These are phyloP conservation scores for Coccinonectria pachysandricola DNA, from an alignment of 2,329 filamentous ascomycete genomes.

Conservation along the genomic window DNA sequence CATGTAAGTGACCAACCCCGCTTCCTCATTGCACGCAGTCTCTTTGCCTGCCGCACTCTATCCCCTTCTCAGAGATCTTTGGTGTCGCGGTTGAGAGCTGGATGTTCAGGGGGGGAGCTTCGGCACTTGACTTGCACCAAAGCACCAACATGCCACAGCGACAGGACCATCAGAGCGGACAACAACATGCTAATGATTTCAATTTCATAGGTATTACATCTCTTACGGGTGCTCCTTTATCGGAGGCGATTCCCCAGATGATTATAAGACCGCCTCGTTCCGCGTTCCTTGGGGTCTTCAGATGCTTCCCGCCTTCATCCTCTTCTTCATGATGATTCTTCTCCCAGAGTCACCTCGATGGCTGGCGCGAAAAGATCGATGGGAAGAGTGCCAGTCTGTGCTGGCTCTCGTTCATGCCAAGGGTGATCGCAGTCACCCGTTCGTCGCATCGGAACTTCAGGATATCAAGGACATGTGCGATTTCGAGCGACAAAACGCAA, in stretches of 20 bases:
- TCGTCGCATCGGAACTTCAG: constrained; percentile 56
- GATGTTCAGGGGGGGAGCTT: too few species aligned
- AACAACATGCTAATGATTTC: too few species aligned
- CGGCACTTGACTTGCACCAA: too few species aligned
- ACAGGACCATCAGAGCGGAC: too few species aligned
- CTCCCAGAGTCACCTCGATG: constrained; percentile 54
- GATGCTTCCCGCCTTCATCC: constrained; percentile 49
- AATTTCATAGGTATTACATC: constrained; percentile 66
- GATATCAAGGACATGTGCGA: constrained; percentile 67
- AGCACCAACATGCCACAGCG: too few species aligned
- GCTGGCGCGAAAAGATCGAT: constrained; percentile 52
- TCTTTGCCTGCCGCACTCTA: too few species aligned
- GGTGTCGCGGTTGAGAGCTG: too few species aligned
- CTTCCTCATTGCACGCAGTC: too few species aligned
- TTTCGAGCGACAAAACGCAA: constrained; percentile 58
- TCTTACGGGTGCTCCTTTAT: constrained; percentile 55
- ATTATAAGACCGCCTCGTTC: constrained; percentile 44
- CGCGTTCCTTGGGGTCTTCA: constrained; percentile 56
- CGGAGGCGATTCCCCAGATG: constrained; percentile 18
- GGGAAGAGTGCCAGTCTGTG: constrained; percentile 45
- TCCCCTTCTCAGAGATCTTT: too few species aligned
- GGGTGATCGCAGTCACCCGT: constrained; percentile 52
- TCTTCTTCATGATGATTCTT: constrained; percentile 48
- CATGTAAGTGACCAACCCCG: too few species aligned
- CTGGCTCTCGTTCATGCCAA: constrained; percentile 52